phyloP scores from a whole-genome alignment of 306 rosid genomes.

The Quercus mongolica region DNA sequence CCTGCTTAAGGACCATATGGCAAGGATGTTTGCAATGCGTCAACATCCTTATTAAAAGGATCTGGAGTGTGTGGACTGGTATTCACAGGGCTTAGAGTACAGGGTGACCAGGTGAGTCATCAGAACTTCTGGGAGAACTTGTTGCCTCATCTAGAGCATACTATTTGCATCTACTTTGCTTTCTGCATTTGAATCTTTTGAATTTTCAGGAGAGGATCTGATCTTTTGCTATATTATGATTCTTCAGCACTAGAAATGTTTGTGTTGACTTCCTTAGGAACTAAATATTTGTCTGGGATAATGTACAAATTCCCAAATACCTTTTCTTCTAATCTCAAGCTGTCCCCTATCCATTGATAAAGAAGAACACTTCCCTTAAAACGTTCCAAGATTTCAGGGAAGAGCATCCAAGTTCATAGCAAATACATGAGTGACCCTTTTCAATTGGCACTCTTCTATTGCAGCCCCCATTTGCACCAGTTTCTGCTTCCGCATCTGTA shows the following conservation, averaged over 20 bases:
- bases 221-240: slow-evolving; percentile 40
- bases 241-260: slow-evolving; percentile 31
- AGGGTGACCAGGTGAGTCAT: slow-evolving; percentile 13
- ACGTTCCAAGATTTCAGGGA: slow-evolving; percentile 51
- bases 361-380: slow-evolving; percentile 61
- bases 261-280: slow-evolving; percentile 13
- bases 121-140: slow-evolving; percentile 21
- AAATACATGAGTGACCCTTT: slow-evolving; percentile 53
- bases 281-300: slow-evolving; percentile 23
- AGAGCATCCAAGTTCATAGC: slow-evolving; percentile 25
- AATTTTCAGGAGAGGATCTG: slow-evolving; percentile 33
- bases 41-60: slow-evolving; percentile 41
- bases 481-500: slow-evolving; percentile 89
- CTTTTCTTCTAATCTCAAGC: slow-evolving; percentile 72
- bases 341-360: slow-evolving; percentile 82
- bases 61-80: slow-evolving; percentile 26
- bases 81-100: slow-evolving; percentile 13
- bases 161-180: slow-evolving; percentile 21
- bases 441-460: slow-evolving; percentile 49
- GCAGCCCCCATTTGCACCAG: slow-evolving; percentile 75
- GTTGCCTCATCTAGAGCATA: slow-evolving; percentile 20
- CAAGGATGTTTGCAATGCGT: slow-evolving; percentile 42
- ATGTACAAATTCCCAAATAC: slow-evolving; percentile 56
- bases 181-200: slow-evolving; percentile 21
- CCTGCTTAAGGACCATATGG: slow-evolving; percentile 67